Conservation (phyloP, 2,329 filamentous ascomycete species). For the Tetracladium maxilliforme region DNA sequence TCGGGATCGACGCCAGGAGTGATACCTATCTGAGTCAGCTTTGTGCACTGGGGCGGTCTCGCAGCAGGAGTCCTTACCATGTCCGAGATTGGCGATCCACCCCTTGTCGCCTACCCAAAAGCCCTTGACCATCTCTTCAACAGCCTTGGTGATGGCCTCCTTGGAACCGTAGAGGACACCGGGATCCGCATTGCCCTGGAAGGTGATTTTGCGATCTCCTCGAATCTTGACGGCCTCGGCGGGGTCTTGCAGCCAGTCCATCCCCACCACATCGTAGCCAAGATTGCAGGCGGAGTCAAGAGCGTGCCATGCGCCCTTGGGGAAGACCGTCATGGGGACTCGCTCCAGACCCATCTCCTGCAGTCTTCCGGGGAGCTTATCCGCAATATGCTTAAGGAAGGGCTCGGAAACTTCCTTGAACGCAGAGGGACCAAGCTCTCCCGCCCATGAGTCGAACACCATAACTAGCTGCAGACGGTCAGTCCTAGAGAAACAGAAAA, state of each 20-base stretch:
- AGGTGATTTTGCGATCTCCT: constrained; percentile 55
- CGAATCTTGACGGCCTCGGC: constrained; percentile 71
- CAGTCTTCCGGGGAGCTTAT: constrained; percentile 62
- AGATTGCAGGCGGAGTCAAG: constrained; percentile 75
- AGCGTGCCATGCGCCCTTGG: constrained; percentile 94
- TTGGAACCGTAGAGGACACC: constrained; percentile 80
- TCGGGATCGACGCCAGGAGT: constrained; percentile 92
- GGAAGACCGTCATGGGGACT: constrained; percentile 96
- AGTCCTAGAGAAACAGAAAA: constrained; percentile 1
- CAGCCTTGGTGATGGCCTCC: constrained; percentile 66
- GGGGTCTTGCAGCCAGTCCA: constrained; percentile 91
- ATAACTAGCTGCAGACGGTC: constrained; percentile 52
- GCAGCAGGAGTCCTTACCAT: constrained; percentile 46
- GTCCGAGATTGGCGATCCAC: constrained; percentile 94
- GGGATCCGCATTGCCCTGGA: constrained; percentile 94
- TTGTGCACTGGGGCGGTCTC: neutral
- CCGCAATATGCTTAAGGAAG: constrained; percentile 71
- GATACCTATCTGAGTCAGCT: constrained; percentile 47
- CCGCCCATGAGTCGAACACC: constrained; percentile 97
- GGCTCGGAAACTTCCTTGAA: constrained; percentile 81
- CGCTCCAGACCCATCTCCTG: constrained; percentile 58
- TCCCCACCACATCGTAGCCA: constrained; percentile 83
- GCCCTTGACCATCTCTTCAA: constrained; percentile 75
- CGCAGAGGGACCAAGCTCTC: constrained; percentile 70
- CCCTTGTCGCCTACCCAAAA: constrained; percentile 68